Evolutionary conservation across 768 basidiomycete genomes (phyloP), one percentile per base, ranked within the genome.

Genomic region (Hebeloma cylindrosporum): DNA sequence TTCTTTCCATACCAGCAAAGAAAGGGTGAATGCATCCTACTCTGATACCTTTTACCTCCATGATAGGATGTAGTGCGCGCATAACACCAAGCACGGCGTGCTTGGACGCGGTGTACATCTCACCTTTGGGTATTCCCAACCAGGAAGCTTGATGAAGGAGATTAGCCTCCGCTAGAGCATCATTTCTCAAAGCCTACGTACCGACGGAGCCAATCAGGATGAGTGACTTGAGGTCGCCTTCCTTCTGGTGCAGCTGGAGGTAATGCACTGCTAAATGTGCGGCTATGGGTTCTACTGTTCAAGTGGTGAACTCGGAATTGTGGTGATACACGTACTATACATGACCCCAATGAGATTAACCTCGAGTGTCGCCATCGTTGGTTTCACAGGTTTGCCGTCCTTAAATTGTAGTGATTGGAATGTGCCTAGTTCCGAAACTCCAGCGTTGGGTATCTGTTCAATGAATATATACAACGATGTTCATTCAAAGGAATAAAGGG

Each of bases 121-220:
- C 60, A 4, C 61, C 78, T 14, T 50, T 51, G 3, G 78, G 72
- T 20, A 80, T 63, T 0, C 64, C 66, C 26, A 58, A 28, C 74
- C 78, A 79, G 17, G 78, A 80, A 26, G 80, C 78, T 79, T 25
- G 37, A 29, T 28, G 11, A 7, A 18, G 6, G 20, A 10, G 27
- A 30, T 33, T 28, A 40, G 16, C 27, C n/a, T 31, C 28, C 40
- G n/a, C 14, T 31, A 21, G 29, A 40, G 8, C 9, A 21, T 17
- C 18, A 21, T 28, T 14, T n/a, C 3, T 27, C 31, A 26, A 9
- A 18, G 13, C 23, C 20, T 37, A 50, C 62, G 7, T 42, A 76
- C 78, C 76, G 61, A 83, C 72, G 16, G 79, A 81, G 10, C 79
- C 79, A 26, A 79, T 67, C 10, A 82, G 58, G 20, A 80, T 64